Evolutionary conservation across 306 rosid species (phyloP).

Genomic region (Hylodesmum podocarpum): DNA sequence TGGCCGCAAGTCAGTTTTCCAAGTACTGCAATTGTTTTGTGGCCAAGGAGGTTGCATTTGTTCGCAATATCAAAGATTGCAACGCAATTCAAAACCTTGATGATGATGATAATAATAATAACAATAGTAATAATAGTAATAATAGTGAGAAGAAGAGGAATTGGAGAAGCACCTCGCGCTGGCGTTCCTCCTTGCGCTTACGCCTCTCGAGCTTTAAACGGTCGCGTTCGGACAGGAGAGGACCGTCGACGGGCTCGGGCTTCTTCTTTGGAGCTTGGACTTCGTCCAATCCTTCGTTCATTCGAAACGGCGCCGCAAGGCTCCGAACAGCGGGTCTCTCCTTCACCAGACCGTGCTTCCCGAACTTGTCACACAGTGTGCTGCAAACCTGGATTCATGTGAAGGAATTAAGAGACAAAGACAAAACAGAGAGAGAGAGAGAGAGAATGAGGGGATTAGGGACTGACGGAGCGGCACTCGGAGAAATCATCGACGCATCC

Average conservation of each 20-base stretch:
- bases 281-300: conserved; percentile 93
- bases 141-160: background rate
- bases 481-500: conserved; percentile 70
- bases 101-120: background rate
- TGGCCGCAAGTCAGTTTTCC: no score
- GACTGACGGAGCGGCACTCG: conserved; percentile 84
- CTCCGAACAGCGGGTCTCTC: conserved; percentile 76
- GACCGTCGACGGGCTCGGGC: conserved; percentile 84
- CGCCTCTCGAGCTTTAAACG: conserved; percentile 69
- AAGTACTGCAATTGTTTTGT: no score
- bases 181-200: conserved; percentile 94
- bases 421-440: background rate
- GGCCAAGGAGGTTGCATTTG: no score
- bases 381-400: conserved; percentile 63
- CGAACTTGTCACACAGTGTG: conserved; percentile 74
- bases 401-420: no score
- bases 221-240: conserved; percentile 84
- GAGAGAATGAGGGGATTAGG: background rate
- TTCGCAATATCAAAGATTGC: no score
- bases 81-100: no score
- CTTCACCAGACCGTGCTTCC: conserved; percentile 89
- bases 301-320: conserved; percentile 84
- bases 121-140: background rate
- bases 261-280: conserved; percentile 76
- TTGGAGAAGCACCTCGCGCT: conserved; percentile 72